Conservation (phyloP, 805 yeast genomes). For the Priceomyces castillae region DNA sequence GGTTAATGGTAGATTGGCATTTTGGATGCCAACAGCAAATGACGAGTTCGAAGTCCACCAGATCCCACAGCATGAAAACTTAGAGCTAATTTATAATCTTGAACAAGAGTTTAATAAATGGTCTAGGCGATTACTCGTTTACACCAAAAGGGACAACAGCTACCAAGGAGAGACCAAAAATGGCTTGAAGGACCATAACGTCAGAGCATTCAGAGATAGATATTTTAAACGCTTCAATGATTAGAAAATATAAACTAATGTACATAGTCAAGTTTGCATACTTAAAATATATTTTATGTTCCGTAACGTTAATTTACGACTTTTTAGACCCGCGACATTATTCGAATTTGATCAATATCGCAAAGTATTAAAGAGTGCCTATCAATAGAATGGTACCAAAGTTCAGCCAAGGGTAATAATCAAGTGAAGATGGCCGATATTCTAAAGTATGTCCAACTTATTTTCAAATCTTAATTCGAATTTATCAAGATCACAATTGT, state of each 20-base stretch:
- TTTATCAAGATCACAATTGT: neutral
- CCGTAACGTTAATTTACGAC: neutral
- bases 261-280: neutral
- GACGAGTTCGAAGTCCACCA: slow-evolving; percentile 68
- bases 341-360: neutral
- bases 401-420: too few species aligned
- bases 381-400: too few species aligned
- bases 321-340: neutral
- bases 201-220: slow-evolving; percentile 64
- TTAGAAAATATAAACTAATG: slow-evolving; percentile 21
- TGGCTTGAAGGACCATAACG: slow-evolving; percentile 46
- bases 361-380: neutral
- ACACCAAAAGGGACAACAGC: slow-evolving; percentile 55
- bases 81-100: slow-evolving; percentile 69
- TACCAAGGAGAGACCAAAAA: slow-evolving; percentile 49
- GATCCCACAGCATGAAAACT: slow-evolving; percentile 74
- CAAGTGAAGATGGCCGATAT: slow-evolving; percentile 25
- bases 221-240: slow-evolving; percentile 67
- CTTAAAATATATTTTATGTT: too few species aligned
- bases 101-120: slow-evolving; percentile 91
- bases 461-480: neutral
- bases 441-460: slow-evolving; percentile 24
- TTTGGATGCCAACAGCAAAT: slow-evolving; percentile 98
- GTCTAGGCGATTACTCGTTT: slow-evolving; percentile 85
- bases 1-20: slow-evolving; percentile 75